phyloP scores from a whole-genome alignment of 2,329 filamentous ascomycete species.

The Talaromyces sp. region DNA sequence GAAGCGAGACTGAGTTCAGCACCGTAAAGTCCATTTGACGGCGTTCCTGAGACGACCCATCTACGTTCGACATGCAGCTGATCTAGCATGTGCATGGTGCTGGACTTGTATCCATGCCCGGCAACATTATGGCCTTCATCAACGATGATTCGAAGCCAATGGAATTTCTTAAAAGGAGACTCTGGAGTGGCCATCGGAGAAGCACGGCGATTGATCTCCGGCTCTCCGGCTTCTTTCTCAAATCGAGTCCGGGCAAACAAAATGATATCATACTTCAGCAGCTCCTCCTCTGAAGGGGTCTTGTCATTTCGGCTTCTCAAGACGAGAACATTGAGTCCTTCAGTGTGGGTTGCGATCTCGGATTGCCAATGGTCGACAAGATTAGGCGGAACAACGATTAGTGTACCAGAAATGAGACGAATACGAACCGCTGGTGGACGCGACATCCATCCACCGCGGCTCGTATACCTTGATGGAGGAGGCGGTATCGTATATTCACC shows the following conservation, averaged over 20 bases:
- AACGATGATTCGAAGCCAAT: constrained; percentile 83
- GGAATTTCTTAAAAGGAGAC: constrained; percentile 64
- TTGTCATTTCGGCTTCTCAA: constrained; percentile 49
- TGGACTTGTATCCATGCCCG: constrained; percentile 57
- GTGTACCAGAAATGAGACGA: constrained; percentile 61
- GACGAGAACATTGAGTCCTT: constrained; percentile 59
- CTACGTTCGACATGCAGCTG: constrained; percentile 60
- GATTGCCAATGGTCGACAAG: constrained; percentile 76
- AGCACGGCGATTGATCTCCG: constrained; percentile 46
- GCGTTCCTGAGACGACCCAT: constrained; percentile 90
- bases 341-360: constrained; percentile 74
- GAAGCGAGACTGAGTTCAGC: constrained; percentile 57
- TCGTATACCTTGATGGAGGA: constrained; percentile 37
- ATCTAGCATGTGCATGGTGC: constrained; percentile 51
- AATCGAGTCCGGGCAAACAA: constrained; percentile 71
- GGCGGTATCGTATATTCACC: constrained; percentile 55
- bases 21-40: constrained; percentile 75
- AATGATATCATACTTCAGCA: constrained; percentile 68
- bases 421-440: constrained; percentile 45
- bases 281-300: constrained; percentile 54
- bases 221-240: constrained; percentile 58
- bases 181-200: constrained; percentile 42
- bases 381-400: constrained; percentile 79
- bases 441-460: constrained; percentile 39
- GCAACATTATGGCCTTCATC: constrained; percentile 88